Evolutionary conservation across 345 rosid species (phyloP), one percentile per base, ranked within the genome.

Genomic region (Gossypium mustelinum): DNA sequence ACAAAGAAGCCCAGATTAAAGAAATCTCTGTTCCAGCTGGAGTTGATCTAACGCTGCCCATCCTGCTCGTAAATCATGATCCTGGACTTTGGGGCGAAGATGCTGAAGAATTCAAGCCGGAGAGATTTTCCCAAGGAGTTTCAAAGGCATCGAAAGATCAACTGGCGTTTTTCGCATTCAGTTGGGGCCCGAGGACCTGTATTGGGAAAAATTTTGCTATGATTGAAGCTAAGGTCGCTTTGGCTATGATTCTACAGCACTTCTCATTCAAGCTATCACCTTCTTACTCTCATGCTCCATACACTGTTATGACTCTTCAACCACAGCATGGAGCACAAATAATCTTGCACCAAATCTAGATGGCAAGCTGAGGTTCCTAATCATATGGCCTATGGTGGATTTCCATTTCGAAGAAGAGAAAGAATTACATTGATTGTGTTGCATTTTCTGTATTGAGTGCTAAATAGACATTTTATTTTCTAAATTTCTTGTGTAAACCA

Each of bases 181-280:
- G 86, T 43, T 78, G 87, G 90, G 89, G 84, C 73, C 41, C 41
- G 41, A 34, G 41, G 41, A 1, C 41, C 41, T 34, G 41, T 34
- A 34, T 34, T 5, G 41, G 41, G 41, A 7, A 34, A 34, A 34
- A 34, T 34, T 34, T 34, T 34, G 83, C 86, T 2, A 27, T 78
- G 80, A n/a, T 85, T 7, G 95, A 90, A 81, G 91, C 88, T 1
- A 88, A 86, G 83, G 67, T 81, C 48, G 89, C 85, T 58, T 65
- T 87, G 73, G 87, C 86, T 48, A 80, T 85, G 86, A 83, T 84
- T 48, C 79, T 89, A 67, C 88, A 76, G 57, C 59, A 79, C 58
- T 88, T 81, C 69, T 59, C 75, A 7, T 83, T 88, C 45, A 60
- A 81, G 79, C 84, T 87, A 22, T 84, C 88, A 11, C 85, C 88